Evolutionary conservation across 164 flowering plant genomes (phyloP), one percentile per base, ranked within the genome.

Genomic region (Umbilicus rupestris): DNA sequence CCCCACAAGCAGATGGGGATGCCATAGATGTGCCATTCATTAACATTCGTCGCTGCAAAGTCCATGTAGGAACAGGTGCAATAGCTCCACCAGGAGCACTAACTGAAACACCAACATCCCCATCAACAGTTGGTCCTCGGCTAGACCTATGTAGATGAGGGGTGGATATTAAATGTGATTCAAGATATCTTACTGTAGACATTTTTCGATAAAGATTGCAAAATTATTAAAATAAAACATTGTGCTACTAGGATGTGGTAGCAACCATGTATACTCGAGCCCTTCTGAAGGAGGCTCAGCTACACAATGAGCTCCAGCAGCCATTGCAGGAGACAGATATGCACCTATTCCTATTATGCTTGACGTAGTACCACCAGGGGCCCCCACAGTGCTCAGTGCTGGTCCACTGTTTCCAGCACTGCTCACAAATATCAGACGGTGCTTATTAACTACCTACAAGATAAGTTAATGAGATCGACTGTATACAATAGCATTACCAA

Each of bases 11-110:
- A 70, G 87, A 94, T 58, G 99, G 99, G 78, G 99, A 94, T 69
- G 99, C 82, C 99, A 94, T 94, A 65, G 99, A 94, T 46, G 99
- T 94, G 75, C 99, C 99, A 83, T 94, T 94, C 99, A 94, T 94
- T 68, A 94, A 89, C 99, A 86, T 89, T 26, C 99, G 99, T 15
- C 82, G 68, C 72, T 94, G 97, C 70, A 94, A 89, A 66, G 99
- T 94, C 99, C 97, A 94, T 60, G 96, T 90, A 66, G 99, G 97
- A 39, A 94, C 99, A 71, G 99, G 99, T 69, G 99, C 97, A 65
- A 94, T 85, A 47, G 99, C 99, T 63, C 96, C 99, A 69, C 99
- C 99, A 80, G 99, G 96, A 72, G 99, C 99, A 83, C 99, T 94
- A 66, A 94, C 63, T 73, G 78, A 80, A 58, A 94, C 97, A 55